These are phyloP conservation scores for Gaeumannomyces sp. DNA, from an alignment of 2,329 filamentous ascomycete genomes.

Conservation along the genomic window DNA sequence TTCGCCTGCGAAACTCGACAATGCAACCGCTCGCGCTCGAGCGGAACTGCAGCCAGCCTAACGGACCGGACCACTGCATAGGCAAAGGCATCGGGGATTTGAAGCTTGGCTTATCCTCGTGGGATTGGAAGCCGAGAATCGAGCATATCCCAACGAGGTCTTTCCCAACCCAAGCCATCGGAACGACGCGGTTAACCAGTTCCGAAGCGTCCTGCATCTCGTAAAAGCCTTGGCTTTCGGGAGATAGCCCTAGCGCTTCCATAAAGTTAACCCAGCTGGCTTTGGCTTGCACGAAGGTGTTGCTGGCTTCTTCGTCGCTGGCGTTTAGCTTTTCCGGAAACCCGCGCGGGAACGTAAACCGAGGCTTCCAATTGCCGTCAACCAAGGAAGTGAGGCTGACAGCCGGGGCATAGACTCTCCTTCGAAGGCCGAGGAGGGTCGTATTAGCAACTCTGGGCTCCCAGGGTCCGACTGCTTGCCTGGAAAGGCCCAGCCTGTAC, in stretches of 20 bases:
- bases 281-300: background rate
- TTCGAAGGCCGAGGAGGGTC: background rate
- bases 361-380: too few species aligned
- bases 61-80: background rate
- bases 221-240: background rate
- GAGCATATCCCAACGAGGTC: conserved; percentile 6
- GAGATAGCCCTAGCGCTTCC: background rate
- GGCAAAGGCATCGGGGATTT: background rate
- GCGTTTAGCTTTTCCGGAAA: too few species aligned
- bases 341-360: too few species aligned
- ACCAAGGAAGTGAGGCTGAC: background rate
- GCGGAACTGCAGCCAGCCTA: conserved; percentile 2
- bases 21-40: background rate
- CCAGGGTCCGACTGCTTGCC: background rate
- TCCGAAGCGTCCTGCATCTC: conserved; percentile 3
- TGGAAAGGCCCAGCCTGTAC: background rate
- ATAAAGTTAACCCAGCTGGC: conserved; percentile 3
- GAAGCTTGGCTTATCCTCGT: background rate
- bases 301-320: background rate
- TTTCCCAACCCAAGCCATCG: background rate
- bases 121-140: background rate
- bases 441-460: background rate
- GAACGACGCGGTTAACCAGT: conserved; percentile 1
- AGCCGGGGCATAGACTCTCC: background rate
- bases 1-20: background rate